Evolutionary conservation across 1,284 basidiomycete genomes (phyloP).

Genomic region (Sanghuangporus sanghuang): DNA sequence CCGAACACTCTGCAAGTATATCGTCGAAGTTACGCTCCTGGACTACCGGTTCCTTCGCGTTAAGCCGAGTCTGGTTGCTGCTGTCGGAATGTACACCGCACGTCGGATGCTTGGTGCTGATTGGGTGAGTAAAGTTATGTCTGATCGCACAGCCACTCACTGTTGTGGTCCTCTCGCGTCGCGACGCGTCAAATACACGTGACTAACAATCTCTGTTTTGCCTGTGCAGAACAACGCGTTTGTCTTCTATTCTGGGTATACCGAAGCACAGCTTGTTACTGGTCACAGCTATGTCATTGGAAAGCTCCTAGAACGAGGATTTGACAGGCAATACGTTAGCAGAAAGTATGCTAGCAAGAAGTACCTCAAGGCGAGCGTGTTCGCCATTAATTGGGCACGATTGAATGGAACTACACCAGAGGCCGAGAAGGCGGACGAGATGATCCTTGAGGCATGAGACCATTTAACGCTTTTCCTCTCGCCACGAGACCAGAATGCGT

Average conservation of each 20-base stretch:
- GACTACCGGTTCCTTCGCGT: constrained; percentile 92
- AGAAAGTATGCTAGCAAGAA: constrained; percentile 98
- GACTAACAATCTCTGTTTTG: constrained; percentile 35
- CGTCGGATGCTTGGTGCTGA: constrained; percentile 87
- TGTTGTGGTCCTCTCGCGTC: constrained; percentile 11
- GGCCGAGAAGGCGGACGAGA: constrained; percentile 1
- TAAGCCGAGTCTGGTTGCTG: constrained; percentile 94
- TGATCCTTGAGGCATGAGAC: constrained; percentile 12
- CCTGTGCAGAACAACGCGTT: constrained; percentile 76
- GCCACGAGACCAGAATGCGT: not conserved
- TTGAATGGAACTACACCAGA: constrained; percentile 6
- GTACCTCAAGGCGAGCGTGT: constrained; percentile 84
- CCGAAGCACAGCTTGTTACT: constrained; percentile 82
- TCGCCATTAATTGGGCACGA: constrained; percentile 67
- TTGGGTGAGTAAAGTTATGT: constrained; percentile 67
- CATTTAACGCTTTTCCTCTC: not conserved
- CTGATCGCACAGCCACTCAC: constrained; percentile 9
- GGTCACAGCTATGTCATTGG: constrained; percentile 85
- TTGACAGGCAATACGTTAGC: constrained; percentile 85
- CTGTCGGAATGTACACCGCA: constrained; percentile 96
- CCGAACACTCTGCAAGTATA: constrained; percentile 93
- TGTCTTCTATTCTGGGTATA: constrained; percentile 90
- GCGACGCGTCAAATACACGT: constrained; percentile 37
- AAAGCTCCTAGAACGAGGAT: constrained; percentile 77
- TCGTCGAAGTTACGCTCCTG: constrained; percentile 94